Conservation (phyloP, 129 eudicot species). For the Helianthus annuus region HanXRQr2.0-SUNRISE NC_035446.2:94861903-94862402, state of each 20-base stretch:
- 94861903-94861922: background rate
- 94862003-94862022: constrained; percentile 96
- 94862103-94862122: constrained; percentile 93
- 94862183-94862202: background rate
- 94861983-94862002: constrained; percentile 90
- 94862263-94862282: constrained; percentile 94
- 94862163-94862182: background rate
- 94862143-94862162: constrained; percentile 2
- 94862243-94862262: constrained; percentile 86
- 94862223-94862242: constrained; percentile 89
- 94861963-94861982: constrained; percentile 84
- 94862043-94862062: constrained; percentile 26
- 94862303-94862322: constrained; percentile 10
- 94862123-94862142: constrained; percentile 99
- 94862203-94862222: constrained; percentile 57
- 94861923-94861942: background rate
- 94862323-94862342: background rate
- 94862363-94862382: background rate
- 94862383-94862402: background rate
- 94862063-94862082: constrained; percentile 43
- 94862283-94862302: constrained; percentile 98
- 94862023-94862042: constrained; percentile 81
- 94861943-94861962: constrained; percentile 58
- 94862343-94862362: background rate
- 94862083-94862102: constrained; percentile 77